These are phyloP conservation scores for Lactifluus subvellereus DNA, from an alignment of 768 basidiomycete genomes.

Conservation along the genomic window DNA sequence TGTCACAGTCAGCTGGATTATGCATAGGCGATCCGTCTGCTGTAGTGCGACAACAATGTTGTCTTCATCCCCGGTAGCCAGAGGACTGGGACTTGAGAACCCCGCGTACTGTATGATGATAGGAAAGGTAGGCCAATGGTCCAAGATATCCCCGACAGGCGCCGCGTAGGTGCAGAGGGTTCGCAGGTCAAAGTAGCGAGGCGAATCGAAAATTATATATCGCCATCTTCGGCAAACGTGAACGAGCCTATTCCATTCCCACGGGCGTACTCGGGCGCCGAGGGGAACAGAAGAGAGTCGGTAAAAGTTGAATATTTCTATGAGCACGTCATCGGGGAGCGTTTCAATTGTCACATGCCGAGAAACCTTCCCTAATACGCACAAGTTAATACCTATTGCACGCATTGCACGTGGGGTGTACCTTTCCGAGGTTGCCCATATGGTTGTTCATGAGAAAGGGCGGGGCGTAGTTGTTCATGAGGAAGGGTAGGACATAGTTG, in stretches of 20 bases:
- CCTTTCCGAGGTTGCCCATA: background rate
- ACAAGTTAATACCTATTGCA: background rate
- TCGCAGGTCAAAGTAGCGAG: background rate
- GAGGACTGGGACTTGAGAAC: background rate
- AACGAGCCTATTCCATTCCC: constrained; percentile 2
- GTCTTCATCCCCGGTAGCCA: background rate
- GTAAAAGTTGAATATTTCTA: background rate
- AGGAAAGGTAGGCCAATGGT: constrained; percentile 5
- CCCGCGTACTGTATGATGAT: constrained; percentile 6
- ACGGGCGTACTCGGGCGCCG: constrained; percentile 3
- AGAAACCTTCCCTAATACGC: background rate
- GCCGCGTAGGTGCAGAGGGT: constrained; percentile 5
- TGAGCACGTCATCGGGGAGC: background rate
- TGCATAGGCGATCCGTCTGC: background rate
- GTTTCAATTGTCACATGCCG: background rate
- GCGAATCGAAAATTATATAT: background rate
- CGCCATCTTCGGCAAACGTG: constrained; percentile 7
- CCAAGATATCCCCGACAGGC: background rate
- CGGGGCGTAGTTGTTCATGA: background rate
- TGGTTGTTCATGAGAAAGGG: background rate
- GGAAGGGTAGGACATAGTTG: too few relatives aligned
- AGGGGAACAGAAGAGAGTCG: background rate
- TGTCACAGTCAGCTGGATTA: background rate
- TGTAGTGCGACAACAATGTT: background rate
- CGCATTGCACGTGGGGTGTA: background rate